Evolutionary conservation across 2,329 filamentous ascomycete species (phyloP), one percentile per base, ranked within the genome.

Genomic region (Chaetomium globosum): DNA sequence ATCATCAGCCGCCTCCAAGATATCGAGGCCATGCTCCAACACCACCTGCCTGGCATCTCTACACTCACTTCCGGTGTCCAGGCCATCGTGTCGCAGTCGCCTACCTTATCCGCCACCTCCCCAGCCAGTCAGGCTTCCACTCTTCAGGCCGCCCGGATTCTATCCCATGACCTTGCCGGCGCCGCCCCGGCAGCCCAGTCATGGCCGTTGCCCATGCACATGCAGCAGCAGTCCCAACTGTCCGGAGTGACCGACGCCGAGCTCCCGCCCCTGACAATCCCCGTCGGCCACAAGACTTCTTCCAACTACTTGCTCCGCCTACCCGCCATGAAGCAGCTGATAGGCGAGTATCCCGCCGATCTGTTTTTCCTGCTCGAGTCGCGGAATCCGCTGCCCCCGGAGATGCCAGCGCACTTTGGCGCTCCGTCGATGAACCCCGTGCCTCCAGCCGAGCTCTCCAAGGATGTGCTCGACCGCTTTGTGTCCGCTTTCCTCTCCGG

Each of bases 301-400:
- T 62, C 59, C 36, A 62, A 62, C 59, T 62, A 62, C 39, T 30
- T 62, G 9, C 59, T 62, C 28, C 59, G 59, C 28, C 59, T 62
- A 21, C 59, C 59, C 2, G 39, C 59, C 26, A 62, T 56, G 59
- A 55, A 62, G 39, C 59, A 62, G 39, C 30, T 62, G 12, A 62
- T 62, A 21, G 59, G 59, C 51, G 59, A 62, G 39, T 62, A 62
- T 21, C 59, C 59, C 6, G 16, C 52, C 26, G 59, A 62, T 28
- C 59, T 62, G n/a, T 62, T 62, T 39, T 62, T 62, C 26, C 13
- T 62, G 36, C 59, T 62, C 28, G 59, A 62, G 39, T 62, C 59
- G 4, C 59, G 52, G 39, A 62, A 62, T 43, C 36, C 59, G 23
- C 4, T 62, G 51, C 59, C 59, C 3, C 52, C 59, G 4, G 59